These are phyloP conservation scores for Panus rudis DNA, from an alignment of 768 basidiomycete genomes.

Conservation along the genomic window DNA sequence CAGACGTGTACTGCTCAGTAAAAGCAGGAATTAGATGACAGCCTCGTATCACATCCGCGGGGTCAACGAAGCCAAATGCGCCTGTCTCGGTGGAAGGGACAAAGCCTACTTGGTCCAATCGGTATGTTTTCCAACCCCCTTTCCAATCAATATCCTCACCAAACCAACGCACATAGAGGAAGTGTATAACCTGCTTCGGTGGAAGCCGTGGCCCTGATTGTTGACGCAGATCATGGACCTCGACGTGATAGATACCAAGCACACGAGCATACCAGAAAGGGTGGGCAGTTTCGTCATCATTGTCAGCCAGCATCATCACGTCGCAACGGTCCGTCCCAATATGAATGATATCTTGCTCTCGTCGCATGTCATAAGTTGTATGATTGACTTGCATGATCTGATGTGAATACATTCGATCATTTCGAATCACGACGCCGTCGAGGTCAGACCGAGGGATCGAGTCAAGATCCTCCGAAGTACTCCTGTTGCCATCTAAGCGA, in stretches of 20 bases:
- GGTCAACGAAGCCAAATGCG: not conserved
- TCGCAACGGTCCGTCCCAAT: conserved; percentile 17
- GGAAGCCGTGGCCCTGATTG: conserved; percentile 6
- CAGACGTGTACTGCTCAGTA: conserved; percentile 5
- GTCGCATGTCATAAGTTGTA: conserved; percentile 29
- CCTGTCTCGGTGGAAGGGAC: not conserved
- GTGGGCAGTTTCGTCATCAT: conserved; percentile 6
- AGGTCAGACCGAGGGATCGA: conserved; percentile 1
- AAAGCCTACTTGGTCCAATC: not conserved
- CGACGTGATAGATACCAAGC: conserved; percentile 17
- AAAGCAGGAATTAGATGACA: conserved; percentile 27
- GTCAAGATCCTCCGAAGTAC: not conserved
- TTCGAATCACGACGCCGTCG: conserved; percentile 10
- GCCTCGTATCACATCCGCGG: not conserved
- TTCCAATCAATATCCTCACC: conserved; percentile 12
- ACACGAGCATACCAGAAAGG: conserved; percentile 23
- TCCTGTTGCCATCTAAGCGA: not conserved
- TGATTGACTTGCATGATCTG: conserved; percentile 23
- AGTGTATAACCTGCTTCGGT: conserved; percentile 7
- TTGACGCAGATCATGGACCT: conserved; percentile 5
- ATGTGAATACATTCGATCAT: conserved; percentile 16
- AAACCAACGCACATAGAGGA: conserved; percentile 34
- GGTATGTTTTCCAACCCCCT: conserved; percentile 9
- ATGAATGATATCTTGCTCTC: conserved; percentile 33
- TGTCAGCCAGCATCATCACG: conserved; percentile 21